Percentiles rank a stretch among this genome's conserved stretches.
Evolutionary conservation across 768 basidiomycete genomes (phyloP).

Genomic region (Chalciporus sphaerocephalus): DNA sequence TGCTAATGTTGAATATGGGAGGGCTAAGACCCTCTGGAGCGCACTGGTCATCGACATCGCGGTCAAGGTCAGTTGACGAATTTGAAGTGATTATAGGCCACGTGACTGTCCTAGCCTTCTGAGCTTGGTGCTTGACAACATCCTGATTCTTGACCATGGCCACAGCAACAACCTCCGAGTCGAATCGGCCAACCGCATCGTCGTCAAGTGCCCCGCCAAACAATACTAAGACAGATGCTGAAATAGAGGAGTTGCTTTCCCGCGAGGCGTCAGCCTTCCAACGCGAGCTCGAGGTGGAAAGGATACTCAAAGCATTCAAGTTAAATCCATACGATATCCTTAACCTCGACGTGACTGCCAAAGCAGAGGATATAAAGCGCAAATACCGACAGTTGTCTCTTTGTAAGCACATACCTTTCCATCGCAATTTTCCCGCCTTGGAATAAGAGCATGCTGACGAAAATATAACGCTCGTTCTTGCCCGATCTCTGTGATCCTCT

Average conservation of each 20-base stretch:
- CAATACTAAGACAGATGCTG: slow-evolving; percentile 36
- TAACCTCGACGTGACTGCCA: slow-evolving; percentile 66
- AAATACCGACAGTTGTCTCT: slow-evolving; percentile 82
- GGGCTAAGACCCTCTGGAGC: not conserved
- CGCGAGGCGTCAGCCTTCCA: slow-evolving; percentile 83
- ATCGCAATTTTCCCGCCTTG: not conserved
- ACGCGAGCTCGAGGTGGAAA: slow-evolving; percentile 83
- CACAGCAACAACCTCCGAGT: slow-evolving; percentile 15
- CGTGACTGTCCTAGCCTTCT: slow-evolving; percentile 11
- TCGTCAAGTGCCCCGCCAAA: slow-evolving; percentile 10
- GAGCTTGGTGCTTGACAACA: not conserved
- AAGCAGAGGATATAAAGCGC: slow-evolving; percentile 83
- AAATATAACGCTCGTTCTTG: slow-evolving; percentile 2
- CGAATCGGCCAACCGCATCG: slow-evolving; percentile 1
- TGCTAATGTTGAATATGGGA: not conserved
- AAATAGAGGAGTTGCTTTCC: slow-evolving; percentile 76
- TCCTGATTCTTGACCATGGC: slow-evolving; percentile 18
- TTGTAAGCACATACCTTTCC: slow-evolving; percentile 47
- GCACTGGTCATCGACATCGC: slow-evolving; percentile 4
- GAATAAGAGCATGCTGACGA: slow-evolving; percentile 21
- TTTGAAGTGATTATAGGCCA: slow-evolving; percentile 1
- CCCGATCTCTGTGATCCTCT: slow-evolving; percentile 1
- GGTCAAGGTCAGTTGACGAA: no score
- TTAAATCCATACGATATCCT: slow-evolving; percentile 96
- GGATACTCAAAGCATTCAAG: slow-evolving; percentile 92